Percentiles rank a stretch among this genome's conserved stretches.
Conservation (phyloP, 768 basidiomycete genomes). For the Amanita fuliginea region DNA sequence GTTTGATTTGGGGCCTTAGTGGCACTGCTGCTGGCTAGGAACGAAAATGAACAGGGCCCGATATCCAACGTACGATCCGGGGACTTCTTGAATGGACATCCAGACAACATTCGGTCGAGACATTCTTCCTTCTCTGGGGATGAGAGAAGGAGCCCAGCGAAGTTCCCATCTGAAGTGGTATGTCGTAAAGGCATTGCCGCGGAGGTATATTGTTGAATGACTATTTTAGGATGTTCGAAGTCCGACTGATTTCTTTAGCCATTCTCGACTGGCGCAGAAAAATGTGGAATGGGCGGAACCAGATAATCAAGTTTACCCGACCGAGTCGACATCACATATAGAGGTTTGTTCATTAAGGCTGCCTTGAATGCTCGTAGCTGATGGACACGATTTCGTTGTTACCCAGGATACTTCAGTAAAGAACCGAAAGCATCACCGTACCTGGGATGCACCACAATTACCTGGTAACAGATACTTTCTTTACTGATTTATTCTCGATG, state of each 20-base stretch:
- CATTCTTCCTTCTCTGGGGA: conserved; percentile 42
- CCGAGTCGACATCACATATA: conserved; percentile 29
- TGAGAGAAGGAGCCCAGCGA: conserved; percentile 32
- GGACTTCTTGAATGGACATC: neutral
- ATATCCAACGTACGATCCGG: neutral
- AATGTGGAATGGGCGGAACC: conserved; percentile 35
- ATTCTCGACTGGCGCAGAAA: conserved; percentile 29
- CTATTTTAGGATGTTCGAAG: conserved; percentile 24
- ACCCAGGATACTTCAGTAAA: conserved; percentile 12
- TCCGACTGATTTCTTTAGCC: conserved; percentile 28
- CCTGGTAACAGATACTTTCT: conserved; percentile 21
- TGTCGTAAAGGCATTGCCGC: conserved; percentile 6
- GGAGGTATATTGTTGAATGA: neutral
- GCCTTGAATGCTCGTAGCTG: neutral
- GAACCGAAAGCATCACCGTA: conserved; percentile 53
- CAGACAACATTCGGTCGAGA: conserved; percentile 28
- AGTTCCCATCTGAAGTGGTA: conserved; percentile 33
- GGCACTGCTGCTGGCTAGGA: conserved; percentile 34
- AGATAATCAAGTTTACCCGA: conserved; percentile 32
- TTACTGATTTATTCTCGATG: neutral
- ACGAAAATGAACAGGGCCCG: conserved; percentile 22
- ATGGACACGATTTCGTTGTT: conserved; percentile 2
- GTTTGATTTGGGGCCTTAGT: conserved; percentile 21
- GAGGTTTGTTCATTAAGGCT: conserved; percentile 23
- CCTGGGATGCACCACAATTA: conserved; percentile 43